Evolutionary conservation across 345 rosid species (phyloP).

Genomic region (Erysimum cheiranthoides): DNA sequence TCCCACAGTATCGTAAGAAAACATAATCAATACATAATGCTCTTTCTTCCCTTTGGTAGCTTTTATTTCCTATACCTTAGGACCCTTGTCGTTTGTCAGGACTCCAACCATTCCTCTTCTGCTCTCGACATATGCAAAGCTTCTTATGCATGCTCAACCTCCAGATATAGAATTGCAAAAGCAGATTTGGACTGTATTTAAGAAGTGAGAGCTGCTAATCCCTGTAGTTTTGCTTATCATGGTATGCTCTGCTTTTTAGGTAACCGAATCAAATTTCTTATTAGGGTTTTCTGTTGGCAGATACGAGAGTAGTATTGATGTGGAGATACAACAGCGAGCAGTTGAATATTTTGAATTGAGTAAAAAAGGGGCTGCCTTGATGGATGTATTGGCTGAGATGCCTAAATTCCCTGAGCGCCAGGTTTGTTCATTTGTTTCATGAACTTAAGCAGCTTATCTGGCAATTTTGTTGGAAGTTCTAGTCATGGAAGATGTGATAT

Average conservation of each 20-base stretch:
- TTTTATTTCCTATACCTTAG: too few species aligned
- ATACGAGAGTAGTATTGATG: conserved; percentile 98
- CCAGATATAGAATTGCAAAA: conserved; percentile 87
- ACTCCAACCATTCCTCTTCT: conserved; percentile 85
- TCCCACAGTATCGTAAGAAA: conserved; percentile 89
- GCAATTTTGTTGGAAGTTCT: too few species aligned
- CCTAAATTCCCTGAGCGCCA: conserved; percentile 99
- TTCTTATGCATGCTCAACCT: conserved; percentile 93
- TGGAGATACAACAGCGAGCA: conserved; percentile 98
- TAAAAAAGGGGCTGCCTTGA: conserved; percentile 79
- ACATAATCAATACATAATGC: conserved; percentile 24
- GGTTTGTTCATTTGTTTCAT: conserved; percentile 48
- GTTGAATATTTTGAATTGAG: conserved; percentile 94
- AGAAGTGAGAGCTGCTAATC: conserved; percentile 65
- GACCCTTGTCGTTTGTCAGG: conserved; percentile 49
- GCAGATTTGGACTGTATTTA: conserved; percentile 85
- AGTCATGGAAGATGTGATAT: not conserved
- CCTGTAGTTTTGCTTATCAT: conserved; percentile 7
- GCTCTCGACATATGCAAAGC: conserved; percentile 97
- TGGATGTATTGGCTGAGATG: conserved; percentile 98
- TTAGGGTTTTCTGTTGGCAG: conserved; percentile 50
- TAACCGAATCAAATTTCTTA: conserved; percentile 27
- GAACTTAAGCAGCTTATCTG: too few species aligned
- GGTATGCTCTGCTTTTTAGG: not conserved
- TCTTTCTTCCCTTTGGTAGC: conserved; percentile 28